phyloP scores from a whole-genome alignment of 208 protist species.

The Trypanosoma congolense region DNA sequence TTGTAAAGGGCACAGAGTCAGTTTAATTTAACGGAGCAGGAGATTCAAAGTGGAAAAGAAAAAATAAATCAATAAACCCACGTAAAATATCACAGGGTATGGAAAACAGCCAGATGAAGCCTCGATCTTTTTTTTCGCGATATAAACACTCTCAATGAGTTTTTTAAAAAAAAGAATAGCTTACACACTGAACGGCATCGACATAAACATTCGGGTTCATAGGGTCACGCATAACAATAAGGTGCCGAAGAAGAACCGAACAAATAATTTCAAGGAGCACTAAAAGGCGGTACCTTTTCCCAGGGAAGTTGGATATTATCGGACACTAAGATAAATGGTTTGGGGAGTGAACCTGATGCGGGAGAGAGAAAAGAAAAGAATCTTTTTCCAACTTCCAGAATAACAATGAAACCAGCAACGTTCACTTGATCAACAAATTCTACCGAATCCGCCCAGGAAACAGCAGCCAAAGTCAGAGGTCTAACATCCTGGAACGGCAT shows the following conservation, averaged over 20 bases:
- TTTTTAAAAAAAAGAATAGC: too few species aligned
- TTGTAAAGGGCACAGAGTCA: too few species aligned
- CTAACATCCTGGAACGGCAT: slow-evolving; percentile 48
- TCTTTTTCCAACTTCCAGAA: slow-evolving; percentile 69
- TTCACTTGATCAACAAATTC: slow-evolving; percentile 57
- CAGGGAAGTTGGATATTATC: slow-evolving; percentile 46
- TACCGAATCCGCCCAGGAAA: slow-evolving; percentile 61
- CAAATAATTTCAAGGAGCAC: slow-evolving; percentile 15
- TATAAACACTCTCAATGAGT: too few species aligned
- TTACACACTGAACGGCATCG: too few species aligned
- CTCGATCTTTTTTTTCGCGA: too few species aligned
- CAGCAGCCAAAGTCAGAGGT: slow-evolving; percentile 48
- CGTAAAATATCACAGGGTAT: too few species aligned
- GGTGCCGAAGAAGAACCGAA: not conserved
- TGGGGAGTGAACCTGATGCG: slow-evolving; percentile 53
- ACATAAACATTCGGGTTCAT: not conserved
- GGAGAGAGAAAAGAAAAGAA: slow-evolving; percentile 77
- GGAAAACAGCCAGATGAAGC: too few species aligned
- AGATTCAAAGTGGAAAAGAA: too few species aligned
- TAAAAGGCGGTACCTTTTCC: slow-evolving; percentile 43
- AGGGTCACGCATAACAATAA: not conserved
- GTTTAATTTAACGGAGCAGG: too few species aligned
- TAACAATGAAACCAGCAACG: slow-evolving; percentile 68
- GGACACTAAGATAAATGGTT: slow-evolving; percentile 76
- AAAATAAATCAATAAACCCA: too few species aligned